Evolutionary conservation across 176 grass and related monocot genomes (phyloP), one percentile per base, ranked within the genome.

Genomic region (Rhynchospora breviuscula): DNA sequence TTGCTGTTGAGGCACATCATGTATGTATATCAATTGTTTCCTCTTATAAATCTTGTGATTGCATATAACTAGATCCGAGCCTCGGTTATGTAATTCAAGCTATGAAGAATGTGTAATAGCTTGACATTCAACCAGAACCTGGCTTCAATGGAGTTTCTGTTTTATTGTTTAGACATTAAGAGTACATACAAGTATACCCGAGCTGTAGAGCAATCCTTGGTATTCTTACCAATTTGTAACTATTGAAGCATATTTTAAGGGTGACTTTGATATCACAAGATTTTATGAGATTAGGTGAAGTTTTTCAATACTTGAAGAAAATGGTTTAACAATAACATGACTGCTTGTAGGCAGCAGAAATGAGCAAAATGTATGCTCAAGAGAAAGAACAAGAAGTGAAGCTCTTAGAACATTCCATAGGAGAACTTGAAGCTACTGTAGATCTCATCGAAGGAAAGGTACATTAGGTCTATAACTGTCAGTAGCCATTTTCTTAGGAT

Each of bases 341-440:
- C 45, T 23, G 87, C 88, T 89, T 84, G 46, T 85, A 97, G 94
- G 53, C 75, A 77, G 91, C 86, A 81, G 91, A 97, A 86, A 81
- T 67, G 63, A 91, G 89, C 88, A 97, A 93, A 85, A 81, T 90
- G 11, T 88, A 90, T 29, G 91, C 86, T 44, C 85, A 97, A 79
- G 91, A 97, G 73, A 97, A 97, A 88, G 94, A 93, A 76, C 89
- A 91, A 70, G 94, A 97, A 56, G 91, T 97, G 82, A 93, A 87
- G 31, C 89, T 93, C 88, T 91, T 97, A 88, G 91, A 97, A 87
- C 88, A 59, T 84, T 97, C 91, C 21, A 81, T 97, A 74, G 81
- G 84, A 73, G 94, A 91, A 87, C 94, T 97, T 90, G 94, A 97
- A 88, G 86, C 84, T 72, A 97, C 94, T 45, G 90, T 97, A 85